A percentile compares a stretch with the other conserved stretches of the same genome.
These are phyloP conservation scores for Ceratobasidium sp. DNA, from an alignment of 1,284 basidiomycete species.

Conservation along the genomic window DNA sequence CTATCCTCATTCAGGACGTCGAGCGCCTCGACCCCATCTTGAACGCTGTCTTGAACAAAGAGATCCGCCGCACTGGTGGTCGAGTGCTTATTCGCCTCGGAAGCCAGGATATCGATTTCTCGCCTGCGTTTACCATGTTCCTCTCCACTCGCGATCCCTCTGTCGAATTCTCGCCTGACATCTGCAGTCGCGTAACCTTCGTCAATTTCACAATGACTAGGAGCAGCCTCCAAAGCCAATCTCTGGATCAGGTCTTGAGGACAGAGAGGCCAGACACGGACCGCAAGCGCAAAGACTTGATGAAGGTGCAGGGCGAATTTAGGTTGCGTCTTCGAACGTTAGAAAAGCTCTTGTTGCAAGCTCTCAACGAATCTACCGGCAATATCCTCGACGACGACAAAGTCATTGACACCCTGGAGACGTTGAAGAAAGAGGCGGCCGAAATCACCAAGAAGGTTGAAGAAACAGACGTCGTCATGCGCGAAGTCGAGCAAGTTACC, in stretches of 20 bases:
- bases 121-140: constrained; percentile 99
- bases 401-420: constrained; percentile 97
- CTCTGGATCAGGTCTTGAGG: constrained; percentile 96
- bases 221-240: constrained; percentile 97
- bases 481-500: constrained; percentile 95
- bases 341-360: constrained; percentile 93
- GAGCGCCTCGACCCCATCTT: constrained; percentile 98
- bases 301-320: constrained; percentile 99
- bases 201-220: constrained; percentile 99
- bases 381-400: constrained; percentile 99
- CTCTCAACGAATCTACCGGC: constrained; percentile 96
- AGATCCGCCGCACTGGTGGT: constrained; percentile 94
- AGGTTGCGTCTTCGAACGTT: constrained; percentile 91
- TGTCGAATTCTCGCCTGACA: constrained; percentile 97
- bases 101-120: constrained; percentile 99
- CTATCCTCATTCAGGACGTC: constrained; percentile 97
- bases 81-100: constrained; percentile 98
- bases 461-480: constrained; percentile 96
- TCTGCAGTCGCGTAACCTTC: constrained; percentile 98
- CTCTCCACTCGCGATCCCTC: constrained; percentile 97
- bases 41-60: constrained; percentile 97
- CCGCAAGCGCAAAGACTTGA: constrained; percentile 95
- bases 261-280: constrained; percentile 98
- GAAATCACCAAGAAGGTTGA: constrained; percentile 98
- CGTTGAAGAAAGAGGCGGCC: constrained; percentile 95